Evolutionary conservation across 75 land plant species (phyloP).

Genomic region (Sequoiadendron giganteum): DNA sequence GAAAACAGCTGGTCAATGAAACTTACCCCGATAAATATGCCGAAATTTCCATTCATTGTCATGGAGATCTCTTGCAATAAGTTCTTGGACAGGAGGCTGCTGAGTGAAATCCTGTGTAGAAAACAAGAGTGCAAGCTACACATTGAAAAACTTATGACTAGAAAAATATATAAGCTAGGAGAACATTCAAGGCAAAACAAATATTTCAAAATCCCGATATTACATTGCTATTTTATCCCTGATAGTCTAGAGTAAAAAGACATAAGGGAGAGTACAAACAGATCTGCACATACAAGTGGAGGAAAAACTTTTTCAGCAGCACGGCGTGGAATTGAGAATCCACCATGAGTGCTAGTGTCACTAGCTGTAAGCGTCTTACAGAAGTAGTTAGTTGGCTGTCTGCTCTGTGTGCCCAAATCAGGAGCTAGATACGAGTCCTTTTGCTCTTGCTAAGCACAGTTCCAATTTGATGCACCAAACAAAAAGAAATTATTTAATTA

Average conservation of each 20-base stretch:
- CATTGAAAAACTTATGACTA: not conserved
- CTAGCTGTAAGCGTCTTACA: conserved; percentile 76
- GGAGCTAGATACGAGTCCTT: conserved; percentile 49
- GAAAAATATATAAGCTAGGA: not conserved
- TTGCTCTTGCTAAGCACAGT: conserved; percentile 52
- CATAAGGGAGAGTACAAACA: not conserved
- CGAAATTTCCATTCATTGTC: conserved; percentile 77
- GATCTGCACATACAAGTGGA: conserved; percentile 32
- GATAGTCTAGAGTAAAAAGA: not conserved
- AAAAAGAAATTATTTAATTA: conserved; percentile 3
- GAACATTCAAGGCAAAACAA: not conserved
- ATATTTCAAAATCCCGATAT: not conserved
- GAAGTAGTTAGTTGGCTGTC: conserved; percentile 66
- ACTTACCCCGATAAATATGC: conserved; percentile 65
- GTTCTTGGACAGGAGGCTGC: conserved; percentile 76
- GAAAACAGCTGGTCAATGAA: not conserved
- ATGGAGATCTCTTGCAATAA: conserved; percentile 72
- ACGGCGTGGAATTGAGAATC: conserved; percentile 85
- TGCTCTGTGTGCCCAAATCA: conserved; percentile 50
- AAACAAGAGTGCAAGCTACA: not conserved
- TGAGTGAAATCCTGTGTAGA: conserved; percentile 58
- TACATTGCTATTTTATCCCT: not conserved
- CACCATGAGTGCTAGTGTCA: conserved; percentile 84
- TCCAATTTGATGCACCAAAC: not conserved
- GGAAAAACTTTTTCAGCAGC: conserved; percentile 78